phyloP scores from a whole-genome alignment of 1,139 yeast genomes.

The Taphrina deformans region DNA sequence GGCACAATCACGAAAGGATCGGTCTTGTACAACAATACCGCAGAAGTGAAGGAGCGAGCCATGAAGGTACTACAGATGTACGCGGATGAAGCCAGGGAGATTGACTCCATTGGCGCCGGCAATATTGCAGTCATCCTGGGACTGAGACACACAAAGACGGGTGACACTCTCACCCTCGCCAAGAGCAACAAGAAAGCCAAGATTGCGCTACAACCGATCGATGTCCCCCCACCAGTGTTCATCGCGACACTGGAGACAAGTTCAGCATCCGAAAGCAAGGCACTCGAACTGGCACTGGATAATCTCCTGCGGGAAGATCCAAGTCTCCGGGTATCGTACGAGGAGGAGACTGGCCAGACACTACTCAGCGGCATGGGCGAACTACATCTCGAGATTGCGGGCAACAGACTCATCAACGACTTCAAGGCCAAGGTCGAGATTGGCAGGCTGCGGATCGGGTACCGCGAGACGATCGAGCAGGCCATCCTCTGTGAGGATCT shows the following conservation, averaged over 20 bases:
- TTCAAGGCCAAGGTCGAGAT: conserved; percentile 78
- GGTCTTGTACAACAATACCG: conserved; percentile 64
- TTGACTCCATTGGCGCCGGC: conserved; percentile 63
- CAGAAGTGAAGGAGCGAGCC: conserved; percentile 65
- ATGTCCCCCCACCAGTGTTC: conserved; percentile 89
- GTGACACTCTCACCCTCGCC: conserved; percentile 75
- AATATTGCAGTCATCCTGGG: conserved; percentile 89
- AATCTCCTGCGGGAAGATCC: conserved; percentile 80
- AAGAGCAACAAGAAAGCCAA: background rate
- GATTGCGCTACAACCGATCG: conserved; percentile 69
- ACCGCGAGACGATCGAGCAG: conserved; percentile 56
- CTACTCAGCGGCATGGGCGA: conserved; percentile 95
- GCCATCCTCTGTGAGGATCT: background rate
- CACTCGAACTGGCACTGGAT: conserved; percentile 65
- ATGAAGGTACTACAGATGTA: conserved; percentile 78
- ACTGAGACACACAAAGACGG: conserved; percentile 74
- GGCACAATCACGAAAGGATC: conserved; percentile 68
- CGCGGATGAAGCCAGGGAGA: conserved; percentile 80
- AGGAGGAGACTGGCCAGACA: conserved; percentile 87
- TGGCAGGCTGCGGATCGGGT: conserved; percentile 83
- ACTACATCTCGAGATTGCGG: conserved; percentile 82
- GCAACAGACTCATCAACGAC: conserved; percentile 72
- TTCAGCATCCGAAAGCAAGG: conserved; percentile 74
- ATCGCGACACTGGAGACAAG: conserved; percentile 80
- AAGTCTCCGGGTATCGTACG: conserved; percentile 62